These are phyloP conservation scores for Thielaviopsis punctulata DNA, from an alignment of 2,329 filamentous ascomycete species.

Conservation along the genomic window DNA sequence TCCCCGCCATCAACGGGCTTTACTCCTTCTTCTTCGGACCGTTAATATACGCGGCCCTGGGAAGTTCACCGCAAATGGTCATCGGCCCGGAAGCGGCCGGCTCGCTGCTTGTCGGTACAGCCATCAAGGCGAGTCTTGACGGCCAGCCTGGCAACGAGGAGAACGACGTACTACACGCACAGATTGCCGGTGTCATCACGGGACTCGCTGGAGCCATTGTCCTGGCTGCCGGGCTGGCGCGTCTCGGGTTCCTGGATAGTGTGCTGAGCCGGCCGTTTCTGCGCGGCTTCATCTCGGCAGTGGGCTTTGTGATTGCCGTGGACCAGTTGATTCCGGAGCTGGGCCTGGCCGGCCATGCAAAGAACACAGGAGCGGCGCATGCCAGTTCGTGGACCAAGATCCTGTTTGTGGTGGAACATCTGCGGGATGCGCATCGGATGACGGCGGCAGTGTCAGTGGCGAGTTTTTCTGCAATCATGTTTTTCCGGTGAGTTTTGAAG, in stretches of 20 bases:
- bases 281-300: conserved; percentile 89
- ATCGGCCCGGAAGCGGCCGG: conserved; percentile 91
- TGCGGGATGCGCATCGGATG: conserved; percentile 48
- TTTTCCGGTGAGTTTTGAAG: conserved; percentile 46
- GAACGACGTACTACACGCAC: conserved; percentile 50
- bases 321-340: conserved; percentile 88
- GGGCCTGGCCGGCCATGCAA: conserved; percentile 52
- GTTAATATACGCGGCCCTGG: conserved; percentile 75
- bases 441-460: conserved; percentile 62
- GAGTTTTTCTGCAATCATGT: conserved; percentile 77
- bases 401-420: conserved; percentile 55
- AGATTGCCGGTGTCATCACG: conserved; percentile 74
- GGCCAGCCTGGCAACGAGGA: conserved; percentile 46
- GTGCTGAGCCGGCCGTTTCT: conserved; percentile 86
- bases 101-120: conserved; percentile 73
- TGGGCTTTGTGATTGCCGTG: conserved; percentile 89
- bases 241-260: conserved; percentile 84
- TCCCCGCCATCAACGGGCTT: conserved; percentile 82
- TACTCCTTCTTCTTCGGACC: conserved; percentile 92
- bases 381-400: conserved; percentile 79
- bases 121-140: conserved; percentile 63
- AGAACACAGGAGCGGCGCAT: conserved; percentile 50
- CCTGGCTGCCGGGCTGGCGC: conserved; percentile 66
- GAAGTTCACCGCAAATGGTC: conserved; percentile 82
- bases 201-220: conserved; percentile 79